phyloP scores from a whole-genome alignment of 768 basidiomycete genomes.

The Boletellus emodensis region DNA sequence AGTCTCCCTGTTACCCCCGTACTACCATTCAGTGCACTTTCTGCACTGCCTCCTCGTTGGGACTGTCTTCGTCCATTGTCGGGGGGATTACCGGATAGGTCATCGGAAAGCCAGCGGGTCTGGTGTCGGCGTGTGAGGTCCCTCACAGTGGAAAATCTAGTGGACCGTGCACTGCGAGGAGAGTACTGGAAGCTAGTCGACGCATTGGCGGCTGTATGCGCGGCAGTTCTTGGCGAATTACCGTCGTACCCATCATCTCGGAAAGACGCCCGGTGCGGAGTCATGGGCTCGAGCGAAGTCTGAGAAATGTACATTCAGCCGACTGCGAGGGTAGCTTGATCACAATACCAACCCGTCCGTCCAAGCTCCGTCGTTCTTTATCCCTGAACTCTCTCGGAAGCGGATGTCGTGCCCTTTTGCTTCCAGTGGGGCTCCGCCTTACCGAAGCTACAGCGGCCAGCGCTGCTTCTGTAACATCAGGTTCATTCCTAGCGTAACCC shows the following conservation, averaged over 20 bases:
- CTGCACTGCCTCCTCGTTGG: slow-evolving; percentile 63
- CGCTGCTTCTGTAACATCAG: slow-evolving; percentile 52
- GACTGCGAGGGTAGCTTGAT: background rate
- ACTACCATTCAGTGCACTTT: slow-evolving; percentile 50
- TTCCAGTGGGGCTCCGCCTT: slow-evolving; percentile 45
- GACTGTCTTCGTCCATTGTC: slow-evolving; percentile 49
- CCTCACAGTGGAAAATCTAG: slow-evolving; percentile 45
- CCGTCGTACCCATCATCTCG: slow-evolving; percentile 20
- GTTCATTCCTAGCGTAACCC: slow-evolving; percentile 20
- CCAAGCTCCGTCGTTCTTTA: slow-evolving; percentile 33
- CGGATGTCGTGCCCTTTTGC: slow-evolving; percentile 44
- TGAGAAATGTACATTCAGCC: slow-evolving; percentile 12
- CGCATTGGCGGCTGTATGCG: slow-evolving; percentile 19
- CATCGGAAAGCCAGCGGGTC: slow-evolving; percentile 52
- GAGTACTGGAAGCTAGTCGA: slow-evolving; percentile 25
- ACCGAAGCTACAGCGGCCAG: slow-evolving; percentile 58
- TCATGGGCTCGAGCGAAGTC: slow-evolving; percentile 37
- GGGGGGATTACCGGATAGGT: slow-evolving; percentile 30
- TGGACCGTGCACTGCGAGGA: slow-evolving; percentile 28
- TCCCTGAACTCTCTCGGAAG: slow-evolving; percentile 49
- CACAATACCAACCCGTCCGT: slow-evolving; percentile 38
- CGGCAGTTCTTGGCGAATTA: slow-evolving; percentile 24
- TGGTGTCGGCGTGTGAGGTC: slow-evolving; percentile 48
- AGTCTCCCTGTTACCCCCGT: slow-evolving; percentile 47
- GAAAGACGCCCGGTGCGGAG: slow-evolving; percentile 32